phyloP scores from a whole-genome alignment of 163 green algal species.

The Scenedesmus sp. region DNA sequence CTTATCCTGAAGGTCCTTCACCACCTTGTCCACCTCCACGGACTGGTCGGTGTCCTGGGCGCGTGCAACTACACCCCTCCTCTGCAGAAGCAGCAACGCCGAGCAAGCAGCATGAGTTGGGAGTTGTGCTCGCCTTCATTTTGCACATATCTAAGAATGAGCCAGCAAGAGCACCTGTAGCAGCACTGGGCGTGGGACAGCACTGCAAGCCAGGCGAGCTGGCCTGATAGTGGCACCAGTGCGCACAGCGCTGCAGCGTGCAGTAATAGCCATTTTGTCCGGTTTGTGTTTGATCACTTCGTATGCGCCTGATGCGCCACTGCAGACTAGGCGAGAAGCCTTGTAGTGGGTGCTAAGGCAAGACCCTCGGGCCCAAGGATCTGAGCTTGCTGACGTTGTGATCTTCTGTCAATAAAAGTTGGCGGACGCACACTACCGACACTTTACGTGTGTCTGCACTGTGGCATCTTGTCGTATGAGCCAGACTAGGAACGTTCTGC shows the following conservation, averaged over 20 bases:
- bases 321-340: background rate
- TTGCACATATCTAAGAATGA: background rate
- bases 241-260: constrained; percentile 1
- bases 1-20: constrained; percentile 81
- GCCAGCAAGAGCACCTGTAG: background rate
- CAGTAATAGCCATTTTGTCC: background rate
- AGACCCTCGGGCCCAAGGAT: constrained; percentile 6
- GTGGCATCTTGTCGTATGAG: background rate
- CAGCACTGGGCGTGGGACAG: constrained; percentile 9
- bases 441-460: background rate
- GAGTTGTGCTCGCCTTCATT: background rate
- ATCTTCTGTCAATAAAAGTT: background rate
- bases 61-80: constrained; percentile 38
- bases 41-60: constrained; percentile 34
- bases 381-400: constrained; percentile 9
- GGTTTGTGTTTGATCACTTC: background rate
- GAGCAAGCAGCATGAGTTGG: background rate
- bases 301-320: background rate
- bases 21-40: constrained; percentile 61
- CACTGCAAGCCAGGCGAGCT: background rate
- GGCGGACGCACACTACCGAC: background rate
- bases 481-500: background rate
- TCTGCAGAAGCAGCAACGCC: background rate
- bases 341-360: constrained; percentile 19
- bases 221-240: constrained; percentile 10